Conservation (phyloP, 257 asterid species). For the Rehmannia glutinosa region DNA sequence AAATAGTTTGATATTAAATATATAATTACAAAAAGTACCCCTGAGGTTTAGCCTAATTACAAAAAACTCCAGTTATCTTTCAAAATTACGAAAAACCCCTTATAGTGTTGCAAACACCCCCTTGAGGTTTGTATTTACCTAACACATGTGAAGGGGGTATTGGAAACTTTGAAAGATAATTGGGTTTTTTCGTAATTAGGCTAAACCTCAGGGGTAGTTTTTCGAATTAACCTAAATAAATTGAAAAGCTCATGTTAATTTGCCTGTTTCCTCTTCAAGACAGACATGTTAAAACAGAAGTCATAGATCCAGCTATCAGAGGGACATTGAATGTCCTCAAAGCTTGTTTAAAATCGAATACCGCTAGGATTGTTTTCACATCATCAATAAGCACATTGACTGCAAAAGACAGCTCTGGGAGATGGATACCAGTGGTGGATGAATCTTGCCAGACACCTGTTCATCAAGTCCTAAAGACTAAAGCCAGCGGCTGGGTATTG, state of each 20-base stretch:
- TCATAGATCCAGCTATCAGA: slow-evolving; percentile 58
- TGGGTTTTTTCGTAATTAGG: too few relatives aligned
- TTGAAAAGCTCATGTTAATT: background rate
- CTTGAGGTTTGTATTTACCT: too few relatives aligned
- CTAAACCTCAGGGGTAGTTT: too few relatives aligned
- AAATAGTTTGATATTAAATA: too few relatives aligned
- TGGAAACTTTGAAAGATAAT: too few relatives aligned
- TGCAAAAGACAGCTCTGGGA: slow-evolving; percentile 59
- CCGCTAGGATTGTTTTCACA: slow-evolving; percentile 56
- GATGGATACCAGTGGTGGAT: slow-evolving; percentile 55
- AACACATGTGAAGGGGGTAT: too few relatives aligned
- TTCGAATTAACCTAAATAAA: too few relatives aligned
- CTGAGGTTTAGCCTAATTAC: too few relatives aligned
- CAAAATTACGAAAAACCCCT: too few relatives aligned
- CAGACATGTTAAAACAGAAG: slow-evolving; percentile 33
- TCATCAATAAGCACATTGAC: slow-evolving; percentile 81
- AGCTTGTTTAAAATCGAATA: slow-evolving; percentile 49
- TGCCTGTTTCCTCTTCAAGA: slow-evolving; percentile 31
- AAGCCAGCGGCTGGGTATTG: slow-evolving; percentile 86
- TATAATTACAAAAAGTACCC: too few relatives aligned
- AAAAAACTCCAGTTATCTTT: too few relatives aligned
- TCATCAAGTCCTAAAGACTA: slow-evolving; percentile 46
- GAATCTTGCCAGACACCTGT: slow-evolving; percentile 57
- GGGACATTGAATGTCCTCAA: slow-evolving; percentile 74
- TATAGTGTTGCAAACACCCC: too few relatives aligned